Conservation (phyloP, 768 basidiomycete genomes). For the Podaxis rugospora region DNA sequence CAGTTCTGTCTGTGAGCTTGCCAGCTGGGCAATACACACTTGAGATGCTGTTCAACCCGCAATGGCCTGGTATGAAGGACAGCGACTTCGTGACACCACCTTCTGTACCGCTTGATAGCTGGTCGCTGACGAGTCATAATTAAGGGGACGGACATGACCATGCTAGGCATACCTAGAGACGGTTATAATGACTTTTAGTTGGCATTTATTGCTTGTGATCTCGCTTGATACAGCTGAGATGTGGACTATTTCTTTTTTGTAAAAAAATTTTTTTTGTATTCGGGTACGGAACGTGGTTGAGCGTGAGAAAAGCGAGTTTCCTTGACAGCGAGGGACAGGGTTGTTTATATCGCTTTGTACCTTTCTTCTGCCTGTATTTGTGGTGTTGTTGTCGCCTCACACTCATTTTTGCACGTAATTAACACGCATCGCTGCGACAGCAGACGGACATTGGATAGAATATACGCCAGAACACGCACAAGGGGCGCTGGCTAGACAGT, state of each 20-base stretch:
- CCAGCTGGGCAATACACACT: slow-evolving; percentile 71
- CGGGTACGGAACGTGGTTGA: neutral
- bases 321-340: slow-evolving; percentile 1
- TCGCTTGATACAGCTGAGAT: neutral
- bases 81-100: slow-evolving; percentile 64
- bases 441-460: neutral
- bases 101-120: slow-evolving; percentile 64
- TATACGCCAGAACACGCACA: neutral
- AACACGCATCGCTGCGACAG: neutral
- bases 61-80: slow-evolving; percentile 69
- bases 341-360: neutral
- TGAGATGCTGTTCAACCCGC: slow-evolving; percentile 90
- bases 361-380: neutral
- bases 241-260: slow-evolving; percentile 8
- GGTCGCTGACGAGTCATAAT: slow-evolving; percentile 80
- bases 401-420: neutral
- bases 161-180: slow-evolving; percentile 7
- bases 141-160: slow-evolving; percentile 22
- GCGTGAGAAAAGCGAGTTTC: neutral
- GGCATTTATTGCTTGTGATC: neutral
- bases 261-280: too few species aligned
- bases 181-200: slow-evolving; percentile 1
- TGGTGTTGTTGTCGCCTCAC: neutral
- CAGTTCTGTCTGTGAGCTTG: slow-evolving; percentile 70
- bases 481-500: neutral